Evolutionary conservation across 2,329 filamentous ascomycete genomes (phyloP), one percentile per base, ranked within the genome.

Genomic region (Talaromyces sp.): DNA sequence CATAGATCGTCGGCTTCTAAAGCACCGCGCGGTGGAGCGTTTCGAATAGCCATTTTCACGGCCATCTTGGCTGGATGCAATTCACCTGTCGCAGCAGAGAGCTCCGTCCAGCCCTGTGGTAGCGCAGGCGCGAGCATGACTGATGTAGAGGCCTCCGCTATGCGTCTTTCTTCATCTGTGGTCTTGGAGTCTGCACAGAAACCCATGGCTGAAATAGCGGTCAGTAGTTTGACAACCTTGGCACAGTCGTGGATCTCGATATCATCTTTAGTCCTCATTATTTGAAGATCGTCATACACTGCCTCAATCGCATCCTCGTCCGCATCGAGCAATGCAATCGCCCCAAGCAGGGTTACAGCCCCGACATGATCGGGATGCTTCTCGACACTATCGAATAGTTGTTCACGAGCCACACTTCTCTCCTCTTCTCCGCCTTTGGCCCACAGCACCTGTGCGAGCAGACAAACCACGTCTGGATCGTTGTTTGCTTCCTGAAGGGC

Each of bases 371-470:
- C 84, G 0, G 91, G 85, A 56, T 89, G 79, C 57, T 81, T 83
- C 68, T 93, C 91, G 13, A 96, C 88, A 39, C 90, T 88, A 15
- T 88, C 87, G 69, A 96, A 93, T 0, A 99, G 82, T 65, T 91
- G 85, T 58, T 90, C 87, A 3, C 92, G 85, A 17, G 93, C 93
- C 64, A 90, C 86, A 56, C 88, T 85, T 54, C 88, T 86, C 60
- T 93, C 90, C 0, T 87, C 82, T 7, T 88, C 85, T 0, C 87
- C 86, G 9, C 91, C 92, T 65, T 91, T 92, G 0, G 93, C 93
- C 93, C 95, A 99, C 0, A 98, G 82, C 0, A 98, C 90, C 75
- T 98, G 92, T 0, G 93, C 90, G 13, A 98, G 81, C 13, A 97
- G 81, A 70, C 93, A 97, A 0, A 92, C 88, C 1, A 93, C 89